Evolutionary conservation across 2,329 filamentous ascomycete species (phyloP), one percentile per base, ranked within the genome.

Genomic region (Hymenoscyphus linearis): DNA sequence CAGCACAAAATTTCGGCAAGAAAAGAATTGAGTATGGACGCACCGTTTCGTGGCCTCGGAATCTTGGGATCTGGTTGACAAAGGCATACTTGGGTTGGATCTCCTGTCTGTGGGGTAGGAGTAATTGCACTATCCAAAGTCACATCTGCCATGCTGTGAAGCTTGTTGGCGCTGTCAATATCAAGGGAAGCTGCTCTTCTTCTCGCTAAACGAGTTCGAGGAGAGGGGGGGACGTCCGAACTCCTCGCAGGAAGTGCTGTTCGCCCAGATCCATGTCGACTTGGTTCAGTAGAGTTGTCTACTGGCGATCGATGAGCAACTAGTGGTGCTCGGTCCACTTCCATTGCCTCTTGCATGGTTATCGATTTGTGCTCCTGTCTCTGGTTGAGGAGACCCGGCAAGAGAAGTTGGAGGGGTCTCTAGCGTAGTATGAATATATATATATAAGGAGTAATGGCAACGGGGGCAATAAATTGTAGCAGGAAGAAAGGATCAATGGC

Each of bases 1-100:
- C 36, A 58, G 54, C 40, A 52, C 50, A 37, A 18, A 52, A 35
- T 27, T 55, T 65, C 57, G 67, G 70, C 68, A 65, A 60, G 66
- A 57, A 62, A 57, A 59, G 26, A 55, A 27, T 60, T 64, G 54
- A 79, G 26, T 57, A 34, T 60, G 62, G 52, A 79, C 85, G 76
- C 76, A 88, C 86, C 85, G 78, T 90, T 90, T 74, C 86, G 82
- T 67, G 86, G 86, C 68, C 86, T 78, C 62, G 86, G 86, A 64
- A 89, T 88, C 74, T 89, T 89, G 26, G 85, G 86, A 69, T 88
- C 86, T 44, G 85, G 85, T 69, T 87, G 85, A 74, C 86, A 89
- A 68, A 89, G 80, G 75, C 86, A 89, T 65, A 88, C 83, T 66
- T 85, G 70, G 56, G 65, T 62, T 56, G 65, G 55, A 57, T 67